These are phyloP conservation scores for Aspergillus cavernicola DNA, from an alignment of 495 filamentous ascomycete genomes.

Conservation along the genomic window DNA sequence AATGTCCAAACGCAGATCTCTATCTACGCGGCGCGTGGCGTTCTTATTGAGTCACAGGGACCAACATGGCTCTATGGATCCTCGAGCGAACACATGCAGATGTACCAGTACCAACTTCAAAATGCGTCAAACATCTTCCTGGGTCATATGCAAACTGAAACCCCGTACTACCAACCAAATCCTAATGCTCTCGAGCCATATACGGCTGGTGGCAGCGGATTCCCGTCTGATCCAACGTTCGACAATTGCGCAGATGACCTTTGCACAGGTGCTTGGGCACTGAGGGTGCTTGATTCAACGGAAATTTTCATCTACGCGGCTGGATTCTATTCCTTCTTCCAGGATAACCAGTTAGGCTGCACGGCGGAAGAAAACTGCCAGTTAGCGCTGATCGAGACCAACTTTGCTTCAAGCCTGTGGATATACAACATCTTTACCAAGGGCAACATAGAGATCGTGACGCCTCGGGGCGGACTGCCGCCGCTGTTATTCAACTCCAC, in stretches of 20 bases:
- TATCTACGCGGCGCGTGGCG: constrained; percentile 58
- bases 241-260: constrained; percentile 37
- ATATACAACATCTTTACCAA: constrained; percentile 10
- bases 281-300: constrained; percentile 55
- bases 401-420: constrained; percentile 3
- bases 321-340: constrained; percentile 67
- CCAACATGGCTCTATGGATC: constrained; percentile 62
- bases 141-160: constrained; percentile 76
- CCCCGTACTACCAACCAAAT: constrained; percentile 60
- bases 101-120: constrained; percentile 74
- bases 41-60: constrained; percentile 51
- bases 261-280: constrained; percentile 58
- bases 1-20: constrained; percentile 35
- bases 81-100: constrained; percentile 62
- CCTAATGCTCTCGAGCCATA: constrained; percentile 53
- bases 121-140: constrained; percentile 63
- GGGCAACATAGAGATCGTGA: neutral
- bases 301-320: constrained; percentile 58
- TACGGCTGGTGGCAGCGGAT: constrained; percentile 30
- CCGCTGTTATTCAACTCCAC: constrained; percentile 4
- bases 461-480: neutral
- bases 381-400: constrained; percentile 6
- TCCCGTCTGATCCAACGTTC: constrained; percentile 53
- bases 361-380: constrained; percentile 4
- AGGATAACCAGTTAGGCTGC: constrained; percentile 18